Evolutionary conservation across 768 basidiomycete species (phyloP).

Genomic region (Pleurotus platypus): DNA sequence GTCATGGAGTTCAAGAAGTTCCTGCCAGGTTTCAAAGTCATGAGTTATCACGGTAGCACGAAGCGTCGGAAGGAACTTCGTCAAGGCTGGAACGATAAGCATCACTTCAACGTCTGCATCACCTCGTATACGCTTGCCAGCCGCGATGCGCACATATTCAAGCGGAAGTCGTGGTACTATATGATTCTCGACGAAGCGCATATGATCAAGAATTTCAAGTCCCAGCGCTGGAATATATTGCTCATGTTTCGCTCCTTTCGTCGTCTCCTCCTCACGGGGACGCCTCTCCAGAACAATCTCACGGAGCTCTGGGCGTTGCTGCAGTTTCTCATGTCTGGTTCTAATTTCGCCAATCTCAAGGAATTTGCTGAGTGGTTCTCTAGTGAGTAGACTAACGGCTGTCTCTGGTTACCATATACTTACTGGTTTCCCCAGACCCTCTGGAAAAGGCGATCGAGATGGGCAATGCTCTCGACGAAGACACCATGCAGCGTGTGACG

Average conservation of each 20-base stretch:
- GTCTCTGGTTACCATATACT: background rate
- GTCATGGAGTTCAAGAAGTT: conserved; percentile 98
- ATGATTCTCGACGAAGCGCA: conserved; percentile 96
- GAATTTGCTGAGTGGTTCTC: conserved; percentile 98
- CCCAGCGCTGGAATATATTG: conserved; percentile 89
- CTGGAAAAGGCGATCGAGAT: conserved; percentile 92
- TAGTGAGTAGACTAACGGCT: conserved; percentile 49
- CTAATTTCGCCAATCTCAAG: conserved; percentile 86
- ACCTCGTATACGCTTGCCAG: conserved; percentile 93
- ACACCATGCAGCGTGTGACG: conserved; percentile 77
- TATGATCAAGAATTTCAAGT: conserved; percentile 97
- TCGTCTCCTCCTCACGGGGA: conserved; percentile 89
- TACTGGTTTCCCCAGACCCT: conserved; percentile 53
- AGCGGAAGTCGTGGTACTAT: conserved; percentile 92
- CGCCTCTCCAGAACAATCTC: conserved; percentile 94
- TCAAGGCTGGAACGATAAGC: conserved; percentile 86
- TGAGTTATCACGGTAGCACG: conserved; percentile 88
- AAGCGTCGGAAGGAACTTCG: conserved; percentile 89
- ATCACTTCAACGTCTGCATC: conserved; percentile 91
- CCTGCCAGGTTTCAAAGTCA: conserved; percentile 78
- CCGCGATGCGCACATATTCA: conserved; percentile 87
- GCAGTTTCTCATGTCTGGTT: conserved; percentile 90
- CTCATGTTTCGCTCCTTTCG: conserved; percentile 85
- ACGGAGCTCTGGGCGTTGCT: conserved; percentile 94
- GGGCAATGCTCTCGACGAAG: conserved; percentile 72